These are phyloP conservation scores for Malassezia equina DNA, from an alignment of 1,284 basidiomycete species.

Conservation along the genomic window DNA sequence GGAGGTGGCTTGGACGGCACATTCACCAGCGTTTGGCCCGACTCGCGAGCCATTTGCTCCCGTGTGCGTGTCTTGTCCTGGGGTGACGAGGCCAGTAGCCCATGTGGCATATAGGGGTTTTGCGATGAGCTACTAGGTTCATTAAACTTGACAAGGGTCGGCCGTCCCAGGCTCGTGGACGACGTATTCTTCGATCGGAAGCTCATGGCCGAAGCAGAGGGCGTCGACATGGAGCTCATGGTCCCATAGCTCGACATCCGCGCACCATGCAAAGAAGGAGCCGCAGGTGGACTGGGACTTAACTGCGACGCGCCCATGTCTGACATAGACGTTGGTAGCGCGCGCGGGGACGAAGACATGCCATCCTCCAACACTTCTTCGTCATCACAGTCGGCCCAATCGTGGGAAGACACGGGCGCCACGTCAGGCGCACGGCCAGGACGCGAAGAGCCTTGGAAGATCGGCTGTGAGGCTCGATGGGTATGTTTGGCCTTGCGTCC, in stretches of 20 bases:
- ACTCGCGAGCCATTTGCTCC: constrained; percentile 80
- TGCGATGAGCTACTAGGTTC: constrained; percentile 53
- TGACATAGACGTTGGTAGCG: background rate
- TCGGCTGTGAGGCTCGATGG: background rate
- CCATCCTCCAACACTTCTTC: background rate
- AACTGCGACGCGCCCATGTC: background rate
- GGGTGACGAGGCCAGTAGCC: constrained; percentile 81
- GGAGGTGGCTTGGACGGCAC: constrained; percentile 87
- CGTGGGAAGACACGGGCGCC: background rate
- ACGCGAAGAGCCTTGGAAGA: background rate
- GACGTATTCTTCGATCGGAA: background rate
- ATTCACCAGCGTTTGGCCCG: constrained; percentile 78
- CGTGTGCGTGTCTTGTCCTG: constrained; percentile 92
- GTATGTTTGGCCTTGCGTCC: constrained; percentile 29
- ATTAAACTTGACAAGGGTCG: constrained; percentile 38
- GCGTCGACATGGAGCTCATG: background rate
- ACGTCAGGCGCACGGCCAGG: constrained; percentile 5
- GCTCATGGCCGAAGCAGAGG: background rate
- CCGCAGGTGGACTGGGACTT: background rate
- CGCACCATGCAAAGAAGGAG: background rate
- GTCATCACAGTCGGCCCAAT: constrained; percentile 12
- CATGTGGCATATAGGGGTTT: constrained; percentile 60
- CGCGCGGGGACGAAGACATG: background rate
- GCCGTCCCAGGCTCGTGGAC: constrained; percentile 12
- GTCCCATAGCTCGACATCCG: background rate